phyloP scores from a whole-genome alignment of 371 early-diverging fungal species.

The Nosema muscidifuracis region DNA sequence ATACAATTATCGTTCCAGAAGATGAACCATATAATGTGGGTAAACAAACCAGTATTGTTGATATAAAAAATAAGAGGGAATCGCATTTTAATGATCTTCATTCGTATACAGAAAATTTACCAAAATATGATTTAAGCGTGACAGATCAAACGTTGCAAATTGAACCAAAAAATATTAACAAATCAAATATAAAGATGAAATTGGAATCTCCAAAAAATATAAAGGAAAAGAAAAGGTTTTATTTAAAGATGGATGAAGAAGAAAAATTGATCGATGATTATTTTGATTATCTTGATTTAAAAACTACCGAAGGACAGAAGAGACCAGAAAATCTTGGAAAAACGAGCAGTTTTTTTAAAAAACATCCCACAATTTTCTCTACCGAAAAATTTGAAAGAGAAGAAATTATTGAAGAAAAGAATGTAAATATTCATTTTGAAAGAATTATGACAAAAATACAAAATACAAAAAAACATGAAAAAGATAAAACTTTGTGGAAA shows the following conservation, averaged over 20 bases:
- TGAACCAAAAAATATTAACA: background rate
- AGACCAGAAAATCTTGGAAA: background rate
- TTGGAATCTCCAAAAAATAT: background rate
- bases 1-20: background rate
- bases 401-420: background rate
- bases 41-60: background rate
- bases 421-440: background rate
- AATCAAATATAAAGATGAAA: background rate
- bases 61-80: conserved; percentile 1
- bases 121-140: conserved; percentile 1
- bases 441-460: background rate
- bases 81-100: background rate
- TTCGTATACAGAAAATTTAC: conserved; percentile 1
- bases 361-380: background rate
- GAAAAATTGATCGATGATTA: conserved; percentile 41
- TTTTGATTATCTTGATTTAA: conserved; percentile 25
- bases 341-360: background rate
- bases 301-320: background rate
- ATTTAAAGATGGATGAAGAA: conserved; percentile 31
- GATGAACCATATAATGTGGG: background rate
- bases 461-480: background rate
- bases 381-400: background rate
- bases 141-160: background rate
- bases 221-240: conserved; percentile 30
- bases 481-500: background rate